Evolutionary conservation across 257 asterid genomes (phyloP).

Genomic region (Solanum rostratum): DNA sequence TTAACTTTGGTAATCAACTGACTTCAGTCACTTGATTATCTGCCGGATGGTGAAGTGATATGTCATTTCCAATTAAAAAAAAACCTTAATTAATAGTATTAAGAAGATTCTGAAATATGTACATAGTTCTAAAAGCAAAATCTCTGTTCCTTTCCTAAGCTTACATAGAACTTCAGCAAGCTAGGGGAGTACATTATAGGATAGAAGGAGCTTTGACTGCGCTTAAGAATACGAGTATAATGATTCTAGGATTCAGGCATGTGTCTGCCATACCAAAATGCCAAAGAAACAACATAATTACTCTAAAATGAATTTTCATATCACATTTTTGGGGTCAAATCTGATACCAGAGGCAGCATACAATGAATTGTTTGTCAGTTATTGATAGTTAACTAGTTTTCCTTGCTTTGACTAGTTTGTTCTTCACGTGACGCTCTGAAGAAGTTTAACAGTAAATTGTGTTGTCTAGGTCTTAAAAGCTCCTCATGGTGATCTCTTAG

Average conservation of each 20-base stretch:
- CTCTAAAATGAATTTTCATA: background rate
- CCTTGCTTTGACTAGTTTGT: background rate
- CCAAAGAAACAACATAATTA: background rate
- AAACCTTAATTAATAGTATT: background rate
- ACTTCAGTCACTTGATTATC: background rate
- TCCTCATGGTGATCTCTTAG: constrained; percentile 70
- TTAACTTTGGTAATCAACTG: background rate
- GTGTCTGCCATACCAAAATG: background rate
- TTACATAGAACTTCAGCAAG: background rate
- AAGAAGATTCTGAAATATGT: background rate
- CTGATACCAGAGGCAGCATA: background rate
- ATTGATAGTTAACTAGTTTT: background rate
- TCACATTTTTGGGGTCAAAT: background rate
- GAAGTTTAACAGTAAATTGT: constrained; percentile 5
- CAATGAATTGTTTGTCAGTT: background rate
- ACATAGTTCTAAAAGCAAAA: background rate
- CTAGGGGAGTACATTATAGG: background rate
- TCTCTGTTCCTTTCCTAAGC: background rate
- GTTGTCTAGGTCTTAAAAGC: constrained; percentile 71
- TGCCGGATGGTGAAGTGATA: background rate
- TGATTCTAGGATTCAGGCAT: background rate
- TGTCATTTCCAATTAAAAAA: background rate
- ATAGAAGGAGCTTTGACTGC: background rate
- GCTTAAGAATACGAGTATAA: background rate
- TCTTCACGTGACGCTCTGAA: background rate